Conservation (phyloP, 768 basidiomycete genomes). For the Podaxis sp. region DNA sequence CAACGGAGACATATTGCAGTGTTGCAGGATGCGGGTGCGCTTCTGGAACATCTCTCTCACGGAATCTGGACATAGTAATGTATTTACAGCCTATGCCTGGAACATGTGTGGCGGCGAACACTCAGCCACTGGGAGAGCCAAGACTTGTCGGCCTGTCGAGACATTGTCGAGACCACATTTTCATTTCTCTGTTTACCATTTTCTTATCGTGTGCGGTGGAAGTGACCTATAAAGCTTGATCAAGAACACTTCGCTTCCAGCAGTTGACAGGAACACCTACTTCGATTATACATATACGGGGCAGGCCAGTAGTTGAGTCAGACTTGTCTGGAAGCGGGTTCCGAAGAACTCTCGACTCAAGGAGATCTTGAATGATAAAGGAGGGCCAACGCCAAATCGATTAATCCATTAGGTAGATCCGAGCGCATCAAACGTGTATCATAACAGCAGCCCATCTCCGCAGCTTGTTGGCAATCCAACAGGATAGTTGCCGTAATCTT, state of each 20-base stretch:
- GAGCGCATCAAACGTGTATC: neutral
- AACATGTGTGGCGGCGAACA: neutral
- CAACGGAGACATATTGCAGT: slow-evolving; percentile 9
- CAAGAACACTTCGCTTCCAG: neutral
- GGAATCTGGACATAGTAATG: neutral
- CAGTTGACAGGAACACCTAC: neutral
- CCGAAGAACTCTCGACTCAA: neutral
- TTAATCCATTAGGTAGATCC: neutral
- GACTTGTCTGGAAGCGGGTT: neutral
- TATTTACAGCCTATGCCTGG: neutral
- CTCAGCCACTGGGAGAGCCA: neutral
- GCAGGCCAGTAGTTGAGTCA: neutral
- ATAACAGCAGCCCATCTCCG: neutral
- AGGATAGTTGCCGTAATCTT: neutral
- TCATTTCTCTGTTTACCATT: too few species aligned
- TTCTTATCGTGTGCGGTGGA: too few species aligned
- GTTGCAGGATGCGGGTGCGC: neutral
- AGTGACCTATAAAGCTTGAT: too few species aligned
- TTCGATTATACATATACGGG: neutral
- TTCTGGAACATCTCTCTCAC: slow-evolving; percentile 4
- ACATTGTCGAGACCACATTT: neutral
- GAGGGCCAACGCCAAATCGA: neutral
- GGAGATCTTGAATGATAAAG: neutral
- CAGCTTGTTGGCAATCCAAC: neutral
- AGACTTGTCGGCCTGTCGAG: neutral